Percentiles rank a stretch among this genome's conserved stretches.
phyloP scores from a whole-genome alignment of 495 filamentous ascomycete species.

The Hypoxylon lienhwacheense region DNA sequence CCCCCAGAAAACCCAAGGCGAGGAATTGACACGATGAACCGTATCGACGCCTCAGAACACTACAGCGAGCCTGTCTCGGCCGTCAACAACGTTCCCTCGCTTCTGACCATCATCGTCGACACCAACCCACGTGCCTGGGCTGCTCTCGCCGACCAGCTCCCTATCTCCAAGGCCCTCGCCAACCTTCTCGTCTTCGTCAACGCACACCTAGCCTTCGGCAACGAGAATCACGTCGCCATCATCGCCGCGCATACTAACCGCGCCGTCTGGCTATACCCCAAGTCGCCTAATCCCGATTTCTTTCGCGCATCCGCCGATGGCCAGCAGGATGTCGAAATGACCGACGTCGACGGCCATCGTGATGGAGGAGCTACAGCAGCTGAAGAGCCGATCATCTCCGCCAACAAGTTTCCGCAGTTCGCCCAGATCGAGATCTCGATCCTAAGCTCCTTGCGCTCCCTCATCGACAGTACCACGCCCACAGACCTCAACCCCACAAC shows the following conservation, averaged over 20 bases:
- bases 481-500: constrained; percentile 63
- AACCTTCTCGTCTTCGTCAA: constrained; percentile 96
- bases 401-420: constrained; percentile 95
- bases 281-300: constrained; percentile 36
- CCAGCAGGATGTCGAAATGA: constrained; percentile 52
- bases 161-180: constrained; percentile 80
- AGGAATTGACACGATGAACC: constrained; percentile 65
- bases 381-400: constrained; percentile 47
- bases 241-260: constrained; percentile 83
- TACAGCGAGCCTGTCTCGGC: constrained; percentile 59
- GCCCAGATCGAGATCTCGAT: constrained; percentile 78
- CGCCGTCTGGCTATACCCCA: constrained; percentile 86
- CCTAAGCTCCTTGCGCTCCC: constrained; percentile 64
- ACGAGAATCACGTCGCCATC: constrained; percentile 90
- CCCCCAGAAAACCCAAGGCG: background rate
- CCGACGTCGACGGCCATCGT: constrained; percentile 33
- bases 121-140: constrained; percentile 96
- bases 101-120: constrained; percentile 90
- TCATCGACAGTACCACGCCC: constrained; percentile 67
- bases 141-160: constrained; percentile 70
- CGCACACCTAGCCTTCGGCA: constrained; percentile 88
- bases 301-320: constrained; percentile 3
- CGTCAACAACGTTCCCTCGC: constrained; percentile 71
- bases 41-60: constrained; percentile 86
- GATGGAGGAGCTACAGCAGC: constrained; percentile 31